Conservation (phyloP, 805 yeast genomes). For the Candida montana region DNA sequence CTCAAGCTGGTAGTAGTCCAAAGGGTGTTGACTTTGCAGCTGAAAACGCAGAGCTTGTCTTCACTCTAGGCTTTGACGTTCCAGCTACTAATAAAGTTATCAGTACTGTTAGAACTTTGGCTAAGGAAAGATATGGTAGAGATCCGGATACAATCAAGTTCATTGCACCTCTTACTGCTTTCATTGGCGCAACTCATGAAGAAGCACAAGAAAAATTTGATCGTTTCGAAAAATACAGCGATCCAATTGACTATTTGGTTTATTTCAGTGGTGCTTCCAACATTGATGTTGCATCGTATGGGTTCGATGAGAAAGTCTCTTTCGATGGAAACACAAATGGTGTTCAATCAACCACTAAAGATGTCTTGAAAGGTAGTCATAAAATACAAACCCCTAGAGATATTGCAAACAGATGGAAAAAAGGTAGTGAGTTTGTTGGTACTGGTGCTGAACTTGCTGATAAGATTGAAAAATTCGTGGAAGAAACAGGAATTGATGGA, state of each 20-base stretch:
- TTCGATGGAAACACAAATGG: constrained; percentile 28
- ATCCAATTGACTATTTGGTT: constrained; percentile 32
- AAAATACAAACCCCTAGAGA: constrained; percentile 5
- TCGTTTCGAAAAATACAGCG: constrained; percentile 30
- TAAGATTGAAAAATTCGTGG: constrained; percentile 34
- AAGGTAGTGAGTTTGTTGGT: constrained; percentile 26
- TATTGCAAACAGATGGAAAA: constrained; percentile 7
- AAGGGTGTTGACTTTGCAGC: constrained; percentile 38
- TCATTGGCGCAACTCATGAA: constrained; percentile 36
- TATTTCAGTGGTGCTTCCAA: constrained; percentile 44
- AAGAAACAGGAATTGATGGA: constrained; percentile 36
- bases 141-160: constrained; percentile 36
- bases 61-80: constrained; percentile 29
- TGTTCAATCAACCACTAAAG: constrained; percentile 24
- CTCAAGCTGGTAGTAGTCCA: constrained; percentile 39
- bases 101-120: constrained; percentile 23
- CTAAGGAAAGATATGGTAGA: constrained; percentile 30
- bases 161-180: constrained; percentile 32
- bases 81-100: constrained; percentile 27
- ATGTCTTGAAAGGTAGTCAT: background rate
- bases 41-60: constrained; percentile 37
- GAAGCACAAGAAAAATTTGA: constrained; percentile 29
- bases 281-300: constrained; percentile 32
- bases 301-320: constrained; percentile 31
- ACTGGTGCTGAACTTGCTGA: constrained; percentile 35